phyloP scores from a whole-genome alignment of 306 rosid genomes.

The Cotoneaster glaucophyllus region DNA sequence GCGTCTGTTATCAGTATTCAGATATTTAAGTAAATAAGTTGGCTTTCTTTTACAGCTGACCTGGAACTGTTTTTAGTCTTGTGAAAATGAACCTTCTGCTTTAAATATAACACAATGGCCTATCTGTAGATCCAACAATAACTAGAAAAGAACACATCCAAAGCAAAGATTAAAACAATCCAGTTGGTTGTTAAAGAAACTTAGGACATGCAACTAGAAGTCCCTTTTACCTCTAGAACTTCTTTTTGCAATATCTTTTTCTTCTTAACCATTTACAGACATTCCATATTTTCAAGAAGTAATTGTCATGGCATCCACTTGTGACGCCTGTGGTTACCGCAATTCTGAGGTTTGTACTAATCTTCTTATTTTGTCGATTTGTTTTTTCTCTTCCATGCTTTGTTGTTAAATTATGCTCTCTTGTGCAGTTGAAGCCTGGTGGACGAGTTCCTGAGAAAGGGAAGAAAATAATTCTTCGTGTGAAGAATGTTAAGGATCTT shows the following conservation, averaged over 20 bases:
- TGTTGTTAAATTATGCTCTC: conserved; percentile 13
- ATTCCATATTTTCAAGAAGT: conserved; percentile 98
- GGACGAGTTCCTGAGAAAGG: conserved; percentile 86
- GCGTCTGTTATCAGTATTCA: neutral
- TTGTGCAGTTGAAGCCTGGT: conserved; percentile 85
- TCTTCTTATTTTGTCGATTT: conserved; percentile 2
- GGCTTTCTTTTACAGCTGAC: neutral
- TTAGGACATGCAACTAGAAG: neutral
- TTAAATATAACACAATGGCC: neutral
- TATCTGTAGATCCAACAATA: neutral
- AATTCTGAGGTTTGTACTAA: conserved; percentile 76
- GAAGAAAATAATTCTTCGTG: conserved; percentile 55
- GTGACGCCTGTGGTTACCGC: conserved; percentile 91
- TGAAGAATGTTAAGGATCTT: conserved; percentile 59
- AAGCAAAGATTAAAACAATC: neutral
- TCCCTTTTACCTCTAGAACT: neutral
- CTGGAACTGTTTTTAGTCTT: neutral
- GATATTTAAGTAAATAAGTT: neutral
- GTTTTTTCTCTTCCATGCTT: conserved; percentile 13
- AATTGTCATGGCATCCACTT: conserved; percentile 95
- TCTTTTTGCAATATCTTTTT: conserved; percentile 1
- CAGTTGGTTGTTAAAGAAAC: neutral
- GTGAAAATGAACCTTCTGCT: neutral
- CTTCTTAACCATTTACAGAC: conserved; percentile 53
- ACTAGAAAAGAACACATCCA: neutral